Percentiles rank a stretch among this genome's conserved stretches.
phyloP scores from a whole-genome alignment of 768 basidiomycete species.

The Naganishia vaughanmartiniae region DNA sequence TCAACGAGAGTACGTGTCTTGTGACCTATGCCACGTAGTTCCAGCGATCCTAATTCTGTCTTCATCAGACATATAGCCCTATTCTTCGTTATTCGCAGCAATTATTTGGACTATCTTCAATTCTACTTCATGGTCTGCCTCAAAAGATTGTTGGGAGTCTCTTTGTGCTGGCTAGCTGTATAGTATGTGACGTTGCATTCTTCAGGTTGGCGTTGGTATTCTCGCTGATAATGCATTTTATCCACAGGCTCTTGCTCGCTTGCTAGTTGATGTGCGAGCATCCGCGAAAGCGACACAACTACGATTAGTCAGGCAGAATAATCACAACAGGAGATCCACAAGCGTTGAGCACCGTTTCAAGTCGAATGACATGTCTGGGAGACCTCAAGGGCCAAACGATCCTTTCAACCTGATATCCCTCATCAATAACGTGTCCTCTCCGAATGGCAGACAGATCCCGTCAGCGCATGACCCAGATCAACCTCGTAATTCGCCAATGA shows the following conservation, averaged over 20 bases:
- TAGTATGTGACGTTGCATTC: not conserved
- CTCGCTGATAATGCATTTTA: not conserved
- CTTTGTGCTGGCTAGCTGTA: not conserved
- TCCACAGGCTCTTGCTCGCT: not conserved
- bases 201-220: not conserved
- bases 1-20: not conserved
- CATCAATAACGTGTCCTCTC: not conserved
- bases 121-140: conserved; percentile 4
- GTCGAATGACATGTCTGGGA: not conserved
- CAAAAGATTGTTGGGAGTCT: not conserved
- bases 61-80: not conserved
- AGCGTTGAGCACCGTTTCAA: too few species aligned
- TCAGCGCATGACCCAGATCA: not conserved
- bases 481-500: conserved; percentile 5
- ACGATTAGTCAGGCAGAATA: conserved; percentile 4
- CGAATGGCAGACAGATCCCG: not conserved
- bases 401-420: not conserved
- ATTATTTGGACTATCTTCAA: not conserved
- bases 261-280: not conserved
- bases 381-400: not conserved
- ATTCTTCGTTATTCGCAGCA: not conserved
- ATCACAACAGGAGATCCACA: not conserved
- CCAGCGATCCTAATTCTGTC: not conserved
- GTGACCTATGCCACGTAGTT: not conserved
- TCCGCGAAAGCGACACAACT: conserved; percentile 11